Percentiles rank a stretch among this genome's conserved stretches.
Conservation (phyloP, 192 early-diverging fungal species). For the Cetraspora pellucida region DNA sequence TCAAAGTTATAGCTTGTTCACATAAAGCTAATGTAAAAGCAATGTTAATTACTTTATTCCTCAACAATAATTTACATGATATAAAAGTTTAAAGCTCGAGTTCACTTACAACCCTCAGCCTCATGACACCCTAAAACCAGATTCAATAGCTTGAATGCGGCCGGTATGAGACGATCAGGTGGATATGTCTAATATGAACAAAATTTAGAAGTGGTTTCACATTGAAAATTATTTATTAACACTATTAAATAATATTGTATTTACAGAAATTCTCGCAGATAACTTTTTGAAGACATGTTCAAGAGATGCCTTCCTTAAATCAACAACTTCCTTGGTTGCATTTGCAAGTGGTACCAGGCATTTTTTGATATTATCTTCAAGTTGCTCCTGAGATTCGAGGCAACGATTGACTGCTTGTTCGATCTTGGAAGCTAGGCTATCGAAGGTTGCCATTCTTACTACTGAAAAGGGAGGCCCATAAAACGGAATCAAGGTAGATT, state of each 20-base stretch:
- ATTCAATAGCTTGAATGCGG: too few species aligned
- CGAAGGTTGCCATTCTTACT: background rate
- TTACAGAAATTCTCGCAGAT: background rate
- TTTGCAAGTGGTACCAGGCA: background rate
- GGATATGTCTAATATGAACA: background rate
- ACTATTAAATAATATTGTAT: background rate
- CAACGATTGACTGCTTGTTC: conserved; percentile 10
- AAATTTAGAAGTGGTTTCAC: background rate
- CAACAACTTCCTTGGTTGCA: background rate
- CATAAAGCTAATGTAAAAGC: conserved; percentile 9
- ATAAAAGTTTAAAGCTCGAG: background rate
- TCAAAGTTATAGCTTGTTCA: conserved; percentile 2
- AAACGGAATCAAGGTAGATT: too few species aligned
- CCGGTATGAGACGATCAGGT: too few species aligned
- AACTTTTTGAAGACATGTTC: conserved; percentile 11
- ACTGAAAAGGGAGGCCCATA: too few species aligned
- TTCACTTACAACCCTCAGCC: background rate
- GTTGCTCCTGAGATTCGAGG: background rate
- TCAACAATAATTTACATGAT: background rate
- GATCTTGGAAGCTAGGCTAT: background rate
- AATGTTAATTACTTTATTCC: background rate
- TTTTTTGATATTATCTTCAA: background rate
- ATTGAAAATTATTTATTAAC: background rate
- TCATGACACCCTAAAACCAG: background rate
- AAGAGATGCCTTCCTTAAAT: background rate